phyloP scores from a whole-genome alignment of 2,329 filamentous ascomycete genomes.

The Aspergillus niger region DNA sequence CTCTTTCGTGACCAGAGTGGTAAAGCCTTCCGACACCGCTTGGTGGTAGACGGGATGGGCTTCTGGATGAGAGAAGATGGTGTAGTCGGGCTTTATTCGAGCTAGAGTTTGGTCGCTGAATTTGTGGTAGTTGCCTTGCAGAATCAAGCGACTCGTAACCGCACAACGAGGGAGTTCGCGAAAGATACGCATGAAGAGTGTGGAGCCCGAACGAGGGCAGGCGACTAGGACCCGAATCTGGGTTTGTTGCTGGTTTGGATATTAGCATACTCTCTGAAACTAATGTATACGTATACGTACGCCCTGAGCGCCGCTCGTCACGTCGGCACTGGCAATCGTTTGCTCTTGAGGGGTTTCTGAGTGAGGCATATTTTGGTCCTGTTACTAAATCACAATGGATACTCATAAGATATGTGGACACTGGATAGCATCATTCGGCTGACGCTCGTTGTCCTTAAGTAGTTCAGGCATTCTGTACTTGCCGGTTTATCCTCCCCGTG shows the following conservation, averaged over 20 bases:
- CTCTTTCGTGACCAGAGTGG: background rate
- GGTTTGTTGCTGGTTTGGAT: background rate
- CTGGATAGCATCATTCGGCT: background rate
- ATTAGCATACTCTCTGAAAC: background rate
- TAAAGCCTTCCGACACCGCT: background rate
- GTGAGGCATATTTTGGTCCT: background rate
- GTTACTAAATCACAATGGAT: background rate
- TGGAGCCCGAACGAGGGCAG: background rate
- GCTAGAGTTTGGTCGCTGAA: background rate
- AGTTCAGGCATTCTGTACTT: background rate
- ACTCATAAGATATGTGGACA: no score
- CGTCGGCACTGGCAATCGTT: background rate
- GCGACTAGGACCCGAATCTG: background rate
- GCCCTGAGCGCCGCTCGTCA: background rate
- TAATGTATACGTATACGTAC: background rate
- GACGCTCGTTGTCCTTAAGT: background rate
- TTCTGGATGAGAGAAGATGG: background rate
- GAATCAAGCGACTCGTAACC: background rate
- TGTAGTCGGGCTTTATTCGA: background rate
- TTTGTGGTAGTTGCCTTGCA: background rate
- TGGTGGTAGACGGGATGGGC: background rate
- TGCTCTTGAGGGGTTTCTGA: background rate
- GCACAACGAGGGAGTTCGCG: background rate
- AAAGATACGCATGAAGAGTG: background rate
- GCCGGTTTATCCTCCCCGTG: no score